Conservation (phyloP, 805 yeast species). For the Brettanomyces anomalus region DNA sequence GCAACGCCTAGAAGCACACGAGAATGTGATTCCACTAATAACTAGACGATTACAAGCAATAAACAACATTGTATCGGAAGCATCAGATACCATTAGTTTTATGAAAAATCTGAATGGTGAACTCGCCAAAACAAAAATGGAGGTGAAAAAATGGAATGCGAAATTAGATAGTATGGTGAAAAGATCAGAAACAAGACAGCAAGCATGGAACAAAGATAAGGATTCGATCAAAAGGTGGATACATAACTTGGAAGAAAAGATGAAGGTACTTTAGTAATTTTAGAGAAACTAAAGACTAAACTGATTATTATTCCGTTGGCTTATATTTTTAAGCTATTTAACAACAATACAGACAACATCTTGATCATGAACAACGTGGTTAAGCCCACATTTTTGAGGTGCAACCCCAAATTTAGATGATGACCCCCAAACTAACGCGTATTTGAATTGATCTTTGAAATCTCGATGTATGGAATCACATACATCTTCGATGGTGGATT, state of each 20-base stretch:
- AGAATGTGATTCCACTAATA: constrained; percentile 10
- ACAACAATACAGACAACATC: constrained; percentile 90
- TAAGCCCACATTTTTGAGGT: constrained; percentile 93
- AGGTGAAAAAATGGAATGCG: constrained; percentile 15
- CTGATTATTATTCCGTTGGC: no score
- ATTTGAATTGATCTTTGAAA: constrained; percentile 84
- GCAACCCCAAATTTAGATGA: constrained; percentile 75
- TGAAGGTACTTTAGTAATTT: not conserved
- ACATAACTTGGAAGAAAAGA: not conserved
- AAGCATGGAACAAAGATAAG: constrained; percentile 8
- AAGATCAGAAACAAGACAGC: constrained; percentile 5
- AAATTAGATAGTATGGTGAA: constrained; percentile 14
- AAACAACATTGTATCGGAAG: constrained; percentile 7
- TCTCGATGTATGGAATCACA: constrained; percentile 92
- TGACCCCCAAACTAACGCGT: constrained; percentile 95
- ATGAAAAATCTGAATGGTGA: constrained; percentile 10
- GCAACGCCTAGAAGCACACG: constrained; percentile 12
- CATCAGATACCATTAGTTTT: constrained; percentile 7
- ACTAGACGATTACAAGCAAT: constrained; percentile 13
- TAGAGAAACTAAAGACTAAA: no score
- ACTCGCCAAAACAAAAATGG: constrained; percentile 10
- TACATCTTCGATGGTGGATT: constrained; percentile 73
- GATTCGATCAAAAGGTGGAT: constrained; percentile 5
- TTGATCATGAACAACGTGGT: constrained; percentile 78
- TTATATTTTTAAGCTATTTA: no score